Conservation (phyloP, 106 monocot species). For the Agapanthus africanus region DNA sequence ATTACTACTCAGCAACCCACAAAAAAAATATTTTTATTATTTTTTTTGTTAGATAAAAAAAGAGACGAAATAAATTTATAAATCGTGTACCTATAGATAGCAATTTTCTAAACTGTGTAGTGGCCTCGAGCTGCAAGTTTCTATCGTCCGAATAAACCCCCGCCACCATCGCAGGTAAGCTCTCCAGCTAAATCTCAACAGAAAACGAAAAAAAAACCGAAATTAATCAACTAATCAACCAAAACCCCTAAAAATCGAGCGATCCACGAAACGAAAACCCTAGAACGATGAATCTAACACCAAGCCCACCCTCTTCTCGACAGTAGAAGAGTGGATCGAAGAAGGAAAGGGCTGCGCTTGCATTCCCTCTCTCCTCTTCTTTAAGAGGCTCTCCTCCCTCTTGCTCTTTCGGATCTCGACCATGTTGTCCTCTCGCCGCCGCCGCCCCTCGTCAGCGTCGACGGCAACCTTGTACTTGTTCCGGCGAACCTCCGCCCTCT, state of each 20-base stretch:
- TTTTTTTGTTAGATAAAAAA: no score
- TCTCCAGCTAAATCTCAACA: constrained; percentile 31
- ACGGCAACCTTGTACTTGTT: constrained; percentile 59
- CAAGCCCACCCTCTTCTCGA: constrained; percentile 62
- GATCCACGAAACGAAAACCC: no score
- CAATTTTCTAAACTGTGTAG: constrained; percentile 57
- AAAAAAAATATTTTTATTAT: no score
- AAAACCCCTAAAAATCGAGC: no score
- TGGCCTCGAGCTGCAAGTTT: constrained; percentile 41
- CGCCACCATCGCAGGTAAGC: constrained; percentile 50
- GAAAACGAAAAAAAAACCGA: background rate
- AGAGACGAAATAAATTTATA: no score
- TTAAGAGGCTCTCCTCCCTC: constrained; percentile 46
- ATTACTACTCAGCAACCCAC: no score
- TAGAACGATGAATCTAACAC: no score
- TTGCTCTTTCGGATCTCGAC: constrained; percentile 54
- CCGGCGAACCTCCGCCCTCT: constrained; percentile 42
- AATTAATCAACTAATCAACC: no score
- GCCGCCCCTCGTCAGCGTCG: constrained; percentile 23
- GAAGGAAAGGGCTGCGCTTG: constrained; percentile 21
- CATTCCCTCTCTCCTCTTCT: constrained; percentile 18
- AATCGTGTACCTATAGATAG: constrained; percentile 67
- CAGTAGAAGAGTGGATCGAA: constrained; percentile 9
- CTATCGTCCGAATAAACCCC: constrained; percentile 41
- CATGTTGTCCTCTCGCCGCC: constrained; percentile 10